These are phyloP conservation scores for Chlorella sp. DNA, from an alignment of 139 green algal species.

Conservation along the genomic window DNA sequence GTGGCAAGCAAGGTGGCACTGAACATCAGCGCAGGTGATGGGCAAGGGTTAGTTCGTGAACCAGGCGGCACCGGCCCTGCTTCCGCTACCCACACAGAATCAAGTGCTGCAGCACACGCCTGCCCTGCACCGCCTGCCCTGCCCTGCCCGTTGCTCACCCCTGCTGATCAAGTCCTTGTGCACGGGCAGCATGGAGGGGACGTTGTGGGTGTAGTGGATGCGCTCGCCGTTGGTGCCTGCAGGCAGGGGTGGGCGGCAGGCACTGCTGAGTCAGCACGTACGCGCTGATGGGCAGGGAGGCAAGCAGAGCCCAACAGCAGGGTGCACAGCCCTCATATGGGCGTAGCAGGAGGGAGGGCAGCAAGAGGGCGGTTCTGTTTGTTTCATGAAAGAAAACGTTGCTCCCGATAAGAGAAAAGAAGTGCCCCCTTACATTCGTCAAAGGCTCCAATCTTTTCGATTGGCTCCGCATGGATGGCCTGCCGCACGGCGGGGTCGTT, in stretches of 20 bases:
- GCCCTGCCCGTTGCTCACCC: constrained; percentile 14
- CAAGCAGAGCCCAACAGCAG: background rate
- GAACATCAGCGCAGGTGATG: too few relatives aligned
- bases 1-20: too few relatives aligned
- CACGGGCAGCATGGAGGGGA: constrained; percentile 71
- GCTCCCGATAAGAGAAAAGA: too few relatives aligned
- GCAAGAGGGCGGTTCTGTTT: background rate
- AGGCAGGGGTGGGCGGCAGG: background rate
- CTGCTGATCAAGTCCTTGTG: constrained; percentile 49
- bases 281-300: background rate
- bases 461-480: constrained; percentile 41
- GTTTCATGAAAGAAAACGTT: too few relatives aligned
- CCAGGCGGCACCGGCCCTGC: too few relatives aligned
- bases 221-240: constrained; percentile 8
- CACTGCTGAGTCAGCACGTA: background rate
- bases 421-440: constrained; percentile 14
- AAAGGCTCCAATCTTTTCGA: constrained; percentile 33
- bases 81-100: too few relatives aligned
- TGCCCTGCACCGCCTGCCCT: background rate
- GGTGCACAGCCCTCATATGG: background rate
- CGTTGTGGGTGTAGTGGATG: constrained; percentile 62
- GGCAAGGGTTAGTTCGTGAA: too few relatives aligned
- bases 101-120: too few relatives aligned
- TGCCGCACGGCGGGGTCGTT: constrained; percentile 23
- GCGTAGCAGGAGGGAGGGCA: background rate